phyloP scores from a whole-genome alignment of 805 yeast species.

The Tetrapisispora pingtungensis region DNA sequence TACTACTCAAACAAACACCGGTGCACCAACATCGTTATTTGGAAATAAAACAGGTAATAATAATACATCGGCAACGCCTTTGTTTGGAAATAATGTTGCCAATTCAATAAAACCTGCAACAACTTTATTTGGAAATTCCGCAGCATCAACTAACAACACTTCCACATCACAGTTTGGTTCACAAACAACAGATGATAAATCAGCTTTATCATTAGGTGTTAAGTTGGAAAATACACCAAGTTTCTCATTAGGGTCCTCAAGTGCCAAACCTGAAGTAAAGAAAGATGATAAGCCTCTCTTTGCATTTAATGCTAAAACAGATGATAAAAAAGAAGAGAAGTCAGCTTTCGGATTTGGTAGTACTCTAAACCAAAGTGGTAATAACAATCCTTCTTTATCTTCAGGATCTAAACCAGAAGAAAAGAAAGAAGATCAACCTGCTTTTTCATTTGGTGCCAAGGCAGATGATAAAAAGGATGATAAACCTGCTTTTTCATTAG shows the following conservation, averaged over 20 bases:
- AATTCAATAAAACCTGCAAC: not conserved
- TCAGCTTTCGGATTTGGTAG: too few relatives aligned
- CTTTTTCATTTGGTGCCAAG: slow-evolving; percentile 6
- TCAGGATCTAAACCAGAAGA: not conserved
- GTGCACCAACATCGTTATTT: slow-evolving; percentile 3
- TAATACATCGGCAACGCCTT: not conserved
- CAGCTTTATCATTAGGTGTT: slow-evolving; percentile 6
- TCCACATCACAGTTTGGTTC: not conserved
- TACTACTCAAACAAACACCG: not conserved
- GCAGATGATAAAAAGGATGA: slow-evolving; percentile 3
- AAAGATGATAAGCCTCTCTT: slow-evolving; percentile 7
- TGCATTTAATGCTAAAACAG: slow-evolving; percentile 2
- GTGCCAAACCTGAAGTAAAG: not conserved
- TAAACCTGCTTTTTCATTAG: slow-evolving; percentile 3
- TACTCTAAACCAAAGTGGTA: too few relatives aligned
- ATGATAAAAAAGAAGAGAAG: not conserved
- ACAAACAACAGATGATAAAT: not conserved
- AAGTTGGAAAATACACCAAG: not conserved
- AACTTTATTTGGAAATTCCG: not conserved
- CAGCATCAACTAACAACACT: not conserved
- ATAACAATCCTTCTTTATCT: not conserved
- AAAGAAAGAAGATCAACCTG: slow-evolving; percentile 1
- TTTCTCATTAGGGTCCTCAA: not conserved
- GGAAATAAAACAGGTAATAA: slow-evolving; percentile 1
- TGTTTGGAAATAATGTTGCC: not conserved